Conservation (phyloP, 208 protist species). For the Leishmania gerbilli region DNA sequence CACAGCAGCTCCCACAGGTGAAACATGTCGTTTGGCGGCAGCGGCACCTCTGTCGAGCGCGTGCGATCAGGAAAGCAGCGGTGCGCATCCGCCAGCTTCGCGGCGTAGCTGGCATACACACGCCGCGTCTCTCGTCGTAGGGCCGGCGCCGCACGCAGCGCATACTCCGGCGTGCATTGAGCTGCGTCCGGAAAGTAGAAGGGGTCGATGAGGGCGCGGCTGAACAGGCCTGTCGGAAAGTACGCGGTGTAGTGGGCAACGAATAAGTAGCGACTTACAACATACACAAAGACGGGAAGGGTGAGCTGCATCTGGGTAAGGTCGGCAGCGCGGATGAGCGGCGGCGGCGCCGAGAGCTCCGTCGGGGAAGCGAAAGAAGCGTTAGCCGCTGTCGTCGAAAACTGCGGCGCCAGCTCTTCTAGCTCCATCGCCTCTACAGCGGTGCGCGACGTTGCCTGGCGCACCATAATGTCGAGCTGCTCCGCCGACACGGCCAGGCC, state of each 20-base stretch:
- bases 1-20: constrained; percentile 35
- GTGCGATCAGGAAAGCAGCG: constrained; percentile 25
- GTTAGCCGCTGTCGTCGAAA: not conserved
- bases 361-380: not conserved
- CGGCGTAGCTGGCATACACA: constrained; percentile 14
- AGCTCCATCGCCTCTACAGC: constrained; percentile 16
- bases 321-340: constrained; percentile 1
- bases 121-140: constrained; percentile 18
- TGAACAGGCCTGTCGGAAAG: constrained; percentile 61
- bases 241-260: constrained; percentile 46
- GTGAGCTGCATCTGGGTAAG: constrained; percentile 38
- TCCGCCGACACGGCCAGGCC: constrained; percentile 20
- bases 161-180: constrained; percentile 39
- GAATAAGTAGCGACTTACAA: constrained; percentile 74
- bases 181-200: constrained; percentile 41
- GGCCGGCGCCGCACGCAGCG: constrained; percentile 29
- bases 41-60: constrained; percentile 22
- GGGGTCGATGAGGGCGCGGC: constrained; percentile 40
- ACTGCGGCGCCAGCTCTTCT: no score
- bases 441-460: constrained; percentile 18
- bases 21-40: constrained; percentile 16
- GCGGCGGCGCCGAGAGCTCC: not conserved
- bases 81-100: constrained; percentile 28
- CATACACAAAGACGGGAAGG: constrained; percentile 77
- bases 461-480: constrained; percentile 3